A percentile compares a stretch with the other conserved stretches of the same genome.
Conservation (phyloP, 2,329 filamentous ascomycete genomes). For the Didymella arachidicola region DNA sequence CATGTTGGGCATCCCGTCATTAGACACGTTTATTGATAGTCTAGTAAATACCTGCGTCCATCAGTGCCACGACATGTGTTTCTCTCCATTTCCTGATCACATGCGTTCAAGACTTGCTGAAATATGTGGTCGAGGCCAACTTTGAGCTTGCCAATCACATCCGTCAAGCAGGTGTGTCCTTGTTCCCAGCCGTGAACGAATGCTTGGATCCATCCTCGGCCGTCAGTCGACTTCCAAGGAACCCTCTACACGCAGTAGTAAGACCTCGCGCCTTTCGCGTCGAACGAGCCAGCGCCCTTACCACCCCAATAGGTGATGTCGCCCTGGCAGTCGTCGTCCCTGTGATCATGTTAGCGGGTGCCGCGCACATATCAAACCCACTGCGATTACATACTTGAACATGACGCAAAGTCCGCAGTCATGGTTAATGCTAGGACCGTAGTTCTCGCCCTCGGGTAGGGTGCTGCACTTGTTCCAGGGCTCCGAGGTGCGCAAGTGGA, state of each 20-base stretch:
- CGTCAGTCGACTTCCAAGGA: neutral
- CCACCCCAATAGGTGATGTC: constrained; percentile 5
- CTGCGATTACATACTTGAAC: constrained; percentile 4
- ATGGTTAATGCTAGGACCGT: constrained; percentile 4
- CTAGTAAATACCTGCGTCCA: neutral
- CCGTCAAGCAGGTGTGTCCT: neutral
- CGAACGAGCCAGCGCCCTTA: constrained; percentile 1
- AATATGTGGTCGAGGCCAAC: neutral
- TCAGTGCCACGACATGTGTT: neutral
- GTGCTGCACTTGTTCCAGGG: constrained; percentile 9
- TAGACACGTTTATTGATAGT: neutral
- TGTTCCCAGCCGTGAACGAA: neutral
- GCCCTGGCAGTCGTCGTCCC: constrained; percentile 13
- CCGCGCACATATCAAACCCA: neutral
- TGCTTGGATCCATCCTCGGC: neutral
- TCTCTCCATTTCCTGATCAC: neutral
- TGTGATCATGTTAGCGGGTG: neutral
- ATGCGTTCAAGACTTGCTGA: neutral
- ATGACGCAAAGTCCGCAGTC: constrained; percentile 15
- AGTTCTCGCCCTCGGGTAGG: neutral
- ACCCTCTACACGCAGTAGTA: constrained; percentile 9
- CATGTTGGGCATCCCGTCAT: neutral
- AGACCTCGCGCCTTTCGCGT: constrained; percentile 10
- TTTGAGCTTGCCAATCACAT: neutral
- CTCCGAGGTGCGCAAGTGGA: constrained; percentile 8